Base-by-base conservation (phyloP, 1,139 yeast genomes). In the Kurtzmaniella natalensis region DNA sequence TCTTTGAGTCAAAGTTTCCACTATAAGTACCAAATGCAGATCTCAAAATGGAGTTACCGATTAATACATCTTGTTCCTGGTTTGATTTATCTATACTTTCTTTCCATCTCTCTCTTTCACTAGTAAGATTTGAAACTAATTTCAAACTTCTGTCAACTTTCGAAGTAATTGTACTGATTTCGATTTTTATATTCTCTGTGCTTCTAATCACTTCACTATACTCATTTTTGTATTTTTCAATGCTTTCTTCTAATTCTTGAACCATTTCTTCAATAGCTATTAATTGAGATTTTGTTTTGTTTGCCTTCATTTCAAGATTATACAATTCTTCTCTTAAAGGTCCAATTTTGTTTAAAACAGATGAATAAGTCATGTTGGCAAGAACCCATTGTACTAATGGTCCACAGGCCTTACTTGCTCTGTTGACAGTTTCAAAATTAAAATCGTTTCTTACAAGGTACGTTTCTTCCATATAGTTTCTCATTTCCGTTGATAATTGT, bases 381-480 rank as follows among this genome's bases (percentile, higher is more conserved):
- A 72, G 70, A 0, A 88, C 94, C 98, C 98, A 92, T 42, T 80
- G 81, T 19, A 85, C 55, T 32, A 92, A 62, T 0, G 98, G 98
- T 0, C 96, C 97, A 63, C 96, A 88, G 0, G 97, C 96, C 50
- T 85, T 87, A 58, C 95, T 83, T 3, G 97, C 97, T 33, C 96
- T 67, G 48, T 85, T 78, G 0, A 86, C 96, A 0, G 82, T 61
- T 35, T 82, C 92, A 48, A 63, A 83, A 30, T 74, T 86, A 50
- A 73, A 89, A 35, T 76, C 83, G 0, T 80, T 72, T 36, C 80
- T 61, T 0, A 81, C 60, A 18, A 89, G 59, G 47, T 84, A 92
- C 0, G 63, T 67, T 2, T 56, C 48, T 35, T 78, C 79, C 82
- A 86, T 78, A 38, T 59, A 69, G 3, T 57, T 52, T 28, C 85